Base-by-base conservation (phyloP, 2,329 filamentous ascomycete species). In the Exophiala oligosperma region DNA sequence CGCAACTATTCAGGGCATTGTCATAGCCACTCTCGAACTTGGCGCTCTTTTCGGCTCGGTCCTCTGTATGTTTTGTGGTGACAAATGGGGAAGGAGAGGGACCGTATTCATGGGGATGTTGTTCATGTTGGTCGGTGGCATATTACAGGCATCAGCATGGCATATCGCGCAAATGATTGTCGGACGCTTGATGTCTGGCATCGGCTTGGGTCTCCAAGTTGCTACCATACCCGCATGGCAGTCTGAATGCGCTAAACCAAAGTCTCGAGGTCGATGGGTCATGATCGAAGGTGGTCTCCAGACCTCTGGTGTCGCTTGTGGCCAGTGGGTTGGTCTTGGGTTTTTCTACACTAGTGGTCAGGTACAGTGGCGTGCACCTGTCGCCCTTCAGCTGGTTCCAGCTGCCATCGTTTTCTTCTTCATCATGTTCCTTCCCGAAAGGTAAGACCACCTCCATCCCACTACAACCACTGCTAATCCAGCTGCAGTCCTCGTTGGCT, bases 401-500 rank as follows among this genome's bases (percentile, higher is more conserved):
- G 53, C 53, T 8, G 46, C 53, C 9, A 56, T 56, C 14, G 53
- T 51, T 4, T 51, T 51, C 46, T 41, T 11, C 40, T 44, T 51
- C 49, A 41, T 47, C 23, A 40, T 49, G 29, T 47, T 53, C 28
- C 47, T 54, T 28, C 41, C 29, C 9, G 46, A 50, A 49, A 79
- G 79, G 71, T 81, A 55, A 78, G 81, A 29, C 28, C 8, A 29
- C 8, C 4, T 29, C 28, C 61, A 75, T 79, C 48, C 76, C 77
- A 6, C 77, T 82, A 53, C 78, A 83, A 49, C 79, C 77, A 4
- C 81, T 84, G 67, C 82, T 84, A 68, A 83, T 84, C 61, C 63
- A 81, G 24, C 79, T 84, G 50, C 81, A 83, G 79, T 0, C 82
- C 83, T 14, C 76, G 83, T 53, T 85, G 82, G 82, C 74, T 85